phyloP scores from a whole-genome alignment of 768 basidiomycete genomes.

The Baorangia bicolor region DNA sequence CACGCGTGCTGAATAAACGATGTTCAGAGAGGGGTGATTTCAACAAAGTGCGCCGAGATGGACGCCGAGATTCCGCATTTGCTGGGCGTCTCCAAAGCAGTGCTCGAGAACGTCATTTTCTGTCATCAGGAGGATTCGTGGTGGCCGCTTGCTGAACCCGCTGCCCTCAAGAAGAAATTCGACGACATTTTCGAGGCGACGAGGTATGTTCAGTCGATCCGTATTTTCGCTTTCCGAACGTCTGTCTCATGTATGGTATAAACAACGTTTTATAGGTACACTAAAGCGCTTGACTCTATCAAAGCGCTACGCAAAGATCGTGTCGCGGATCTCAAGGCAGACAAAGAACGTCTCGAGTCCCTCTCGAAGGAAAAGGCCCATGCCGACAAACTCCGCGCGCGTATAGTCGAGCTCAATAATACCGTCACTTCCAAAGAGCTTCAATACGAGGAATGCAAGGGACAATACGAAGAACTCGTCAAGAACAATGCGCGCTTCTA shows the following conservation, averaged over 20 bases:
- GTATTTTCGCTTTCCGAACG: neutral
- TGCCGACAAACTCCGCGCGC: constrained; percentile 76
- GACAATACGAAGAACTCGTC: constrained; percentile 61
- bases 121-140: constrained; percentile 99
- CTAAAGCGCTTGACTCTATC: constrained; percentile 93
- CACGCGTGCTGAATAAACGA: no score
- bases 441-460: constrained; percentile 70
- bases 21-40: constrained; percentile 78
- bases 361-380: constrained; percentile 81
- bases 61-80: constrained; percentile 91
- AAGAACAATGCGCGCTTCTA: constrained; percentile 76
- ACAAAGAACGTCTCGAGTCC: constrained; percentile 80
- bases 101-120: constrained; percentile 98
- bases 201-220: constrained; percentile 47
- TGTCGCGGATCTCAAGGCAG: constrained; percentile 85
- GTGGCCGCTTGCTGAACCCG: constrained; percentile 93
- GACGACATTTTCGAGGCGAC: constrained; percentile 99
- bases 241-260: neutral
- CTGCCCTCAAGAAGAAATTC: constrained; percentile 95
- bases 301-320: constrained; percentile 89
- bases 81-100: constrained; percentile 95
- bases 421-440: constrained; percentile 68
- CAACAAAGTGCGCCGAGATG: constrained; percentile 97
- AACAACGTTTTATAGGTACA: constrained; percentile 60
- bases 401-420: constrained; percentile 59